Base-by-base conservation (phyloP, 495 filamentous ascomycete genomes). In the Aspergillus wentii region DNA sequence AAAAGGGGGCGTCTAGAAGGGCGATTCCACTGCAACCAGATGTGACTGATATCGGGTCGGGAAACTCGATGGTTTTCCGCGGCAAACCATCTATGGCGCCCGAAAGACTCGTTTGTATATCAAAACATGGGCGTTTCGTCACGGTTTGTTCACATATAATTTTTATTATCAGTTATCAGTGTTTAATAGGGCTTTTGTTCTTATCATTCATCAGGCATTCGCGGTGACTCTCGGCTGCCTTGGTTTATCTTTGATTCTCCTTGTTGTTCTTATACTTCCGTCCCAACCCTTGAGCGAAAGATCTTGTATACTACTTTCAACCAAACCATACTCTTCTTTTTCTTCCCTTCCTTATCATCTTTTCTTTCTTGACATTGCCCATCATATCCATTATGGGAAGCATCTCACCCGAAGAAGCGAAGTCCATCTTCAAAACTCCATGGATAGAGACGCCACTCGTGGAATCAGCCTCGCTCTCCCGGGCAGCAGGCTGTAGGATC, bases 381-480 rank as follows among this genome's bases (percentile, higher is more conserved):
- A 29, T 28, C 29, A 18, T 17, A 15, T 46, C 41, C 43, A 51
- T 29, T 22, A 62, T 60, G 60, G 61, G 57, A 36, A 31, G 41
- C 43, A 46, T 37, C 37, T 26, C 48, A 35, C 35, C 62, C 47
- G 26, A 57, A 59, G 51, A 62, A 60, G 52, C 44, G 43, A 43
- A 40, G 39, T 43, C 43, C 29, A 46, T 33, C 40, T 56, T 57
- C 52, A 59, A 64, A 36, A 65, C 56, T 29, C 84, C 83, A 38
- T 88, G 80, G 82, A 74, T 82, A 38, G 66, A 79, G 46, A 90
- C 86, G 9, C 86, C 86, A 7, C 70, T 87, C 25, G 72, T 85
- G 42, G 77, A 79, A 50, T 88, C 84, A 0, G 59, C 67, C 25
- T 61, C 73, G 4, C 73, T 92, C 18, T 89, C 84, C 23, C 70